Conservation (phyloP, 192 early-diverging fungal species). For the Umbelopsis ramanniana region DNA sequence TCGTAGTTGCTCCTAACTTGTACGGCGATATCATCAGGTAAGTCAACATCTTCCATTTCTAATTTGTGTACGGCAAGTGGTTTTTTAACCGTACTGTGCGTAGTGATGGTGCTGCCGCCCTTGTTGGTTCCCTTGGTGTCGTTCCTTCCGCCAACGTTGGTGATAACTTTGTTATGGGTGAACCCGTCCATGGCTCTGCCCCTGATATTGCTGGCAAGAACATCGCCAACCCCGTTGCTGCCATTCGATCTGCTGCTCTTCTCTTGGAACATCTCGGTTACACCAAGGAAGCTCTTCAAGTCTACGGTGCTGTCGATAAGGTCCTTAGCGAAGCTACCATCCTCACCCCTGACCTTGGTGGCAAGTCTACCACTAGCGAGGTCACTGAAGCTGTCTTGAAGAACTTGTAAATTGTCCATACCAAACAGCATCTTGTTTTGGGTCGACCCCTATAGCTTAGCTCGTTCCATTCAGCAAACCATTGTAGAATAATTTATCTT, state of each 20-base stretch:
- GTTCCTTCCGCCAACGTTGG: conserved; percentile 97
- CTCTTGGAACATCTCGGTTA: conserved; percentile 88
- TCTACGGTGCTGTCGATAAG: conserved; percentile 86
- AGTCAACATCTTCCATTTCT: neutral
- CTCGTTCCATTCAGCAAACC: neutral
- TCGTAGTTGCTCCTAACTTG: conserved; percentile 95
- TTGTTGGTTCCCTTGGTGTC: conserved; percentile 94
- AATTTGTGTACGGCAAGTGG: too few species aligned
- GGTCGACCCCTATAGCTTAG: neutral
- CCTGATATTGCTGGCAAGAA: conserved; percentile 98
- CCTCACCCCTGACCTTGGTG: conserved; percentile 90
- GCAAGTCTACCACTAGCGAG: conserved; percentile 78
- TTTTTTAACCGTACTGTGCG: neutral
- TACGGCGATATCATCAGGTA: conserved; percentile 95
- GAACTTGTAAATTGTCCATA: conserved; percentile 48
- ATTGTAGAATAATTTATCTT: conserved; percentile 21
- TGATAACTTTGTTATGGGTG: conserved; percentile 93
- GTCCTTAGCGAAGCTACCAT: conserved; percentile 65
- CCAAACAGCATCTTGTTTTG: neutral
- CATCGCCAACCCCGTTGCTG: conserved; percentile 96
- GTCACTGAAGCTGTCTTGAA: conserved; percentile 86
- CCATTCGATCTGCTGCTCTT: conserved; percentile 93
- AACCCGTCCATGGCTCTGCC: conserved; percentile 89
- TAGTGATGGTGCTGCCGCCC: conserved; percentile 93
- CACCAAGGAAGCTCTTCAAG: conserved; percentile 68